Conservation (phyloP, 2,329 filamentous ascomycete genomes). For the Leptodontidium sp. region DNA sequence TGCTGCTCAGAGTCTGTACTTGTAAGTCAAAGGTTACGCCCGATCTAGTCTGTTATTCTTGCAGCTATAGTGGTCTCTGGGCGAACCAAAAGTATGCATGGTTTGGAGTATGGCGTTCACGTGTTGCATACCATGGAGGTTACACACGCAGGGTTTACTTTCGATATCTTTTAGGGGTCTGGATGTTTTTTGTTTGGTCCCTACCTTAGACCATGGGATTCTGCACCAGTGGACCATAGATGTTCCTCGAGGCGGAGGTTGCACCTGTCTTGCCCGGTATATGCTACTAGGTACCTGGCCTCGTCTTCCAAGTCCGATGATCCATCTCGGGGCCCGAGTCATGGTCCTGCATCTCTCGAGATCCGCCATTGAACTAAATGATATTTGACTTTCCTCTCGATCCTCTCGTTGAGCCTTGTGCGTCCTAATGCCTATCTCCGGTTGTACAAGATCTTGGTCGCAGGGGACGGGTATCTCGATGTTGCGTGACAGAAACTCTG, state of each 20-base stretch:
- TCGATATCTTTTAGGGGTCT: not conserved
- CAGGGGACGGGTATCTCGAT: slow-evolving; percentile 28
- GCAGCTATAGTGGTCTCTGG: not conserved
- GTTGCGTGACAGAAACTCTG: slow-evolving; percentile 23
- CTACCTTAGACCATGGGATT: not conserved
- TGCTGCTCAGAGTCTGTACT: slow-evolving; percentile 90
- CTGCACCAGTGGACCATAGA: slow-evolving; percentile 1
- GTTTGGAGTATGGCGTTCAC: slow-evolving; percentile 32
- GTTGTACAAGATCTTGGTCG: slow-evolving; percentile 29
- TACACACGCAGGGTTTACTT: slow-evolving; percentile 1
- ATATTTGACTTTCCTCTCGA: slow-evolving; percentile 20
- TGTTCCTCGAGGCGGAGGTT: not conserved
- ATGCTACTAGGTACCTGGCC: not conserved
- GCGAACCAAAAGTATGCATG: slow-evolving; percentile 28
- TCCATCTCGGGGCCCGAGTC: slow-evolving; percentile 4
- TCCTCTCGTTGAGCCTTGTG: slow-evolving; percentile 8
- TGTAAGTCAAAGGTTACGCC: slow-evolving; percentile 59
- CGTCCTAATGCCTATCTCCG: slow-evolving; percentile 5
- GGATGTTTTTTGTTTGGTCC: not conserved
- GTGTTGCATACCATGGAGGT: slow-evolving; percentile 19
- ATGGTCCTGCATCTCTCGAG: slow-evolving; percentile 6
- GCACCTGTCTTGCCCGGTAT: not conserved
- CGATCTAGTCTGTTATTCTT: not conserved
- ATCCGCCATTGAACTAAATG: slow-evolving; percentile 15
- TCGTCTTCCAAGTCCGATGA: not conserved